Base-by-base conservation (phyloP, 164 flowering plant species). In the Aristolochia californica region DNA sequence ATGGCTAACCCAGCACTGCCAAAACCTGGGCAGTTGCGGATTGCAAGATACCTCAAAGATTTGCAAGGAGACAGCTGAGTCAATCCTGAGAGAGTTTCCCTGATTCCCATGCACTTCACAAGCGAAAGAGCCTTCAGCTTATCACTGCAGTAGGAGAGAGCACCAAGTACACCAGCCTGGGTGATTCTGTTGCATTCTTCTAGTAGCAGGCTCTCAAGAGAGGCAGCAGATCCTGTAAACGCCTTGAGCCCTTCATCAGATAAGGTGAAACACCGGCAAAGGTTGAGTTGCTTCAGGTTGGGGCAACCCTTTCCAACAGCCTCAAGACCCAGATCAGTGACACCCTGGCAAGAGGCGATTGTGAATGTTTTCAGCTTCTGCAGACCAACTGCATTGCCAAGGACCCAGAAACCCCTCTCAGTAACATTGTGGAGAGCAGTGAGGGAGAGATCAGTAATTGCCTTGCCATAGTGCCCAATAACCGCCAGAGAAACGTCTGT, bases 401-500 rank as follows among this genome's bases (percentile, higher is more conserved):
- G 73, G 56, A 74, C 88, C 96, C 96, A 87, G 62, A 87, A 85
- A 12, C 96, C 96, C 65, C 76, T 78, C 70, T 87, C 87, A 49
- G 73, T 72, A 53, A 82, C 88, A 53, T 74, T 75, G 53, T 72
- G 81, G 22, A 87, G 84, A 66, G 74, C 63, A 20, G 58, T 26
- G 4, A 91, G 78, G 38, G 60, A 62, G 15, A 91, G 83, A 59
- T 83, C 84, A 16, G 84, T 76, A 50, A 88, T 60, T 14, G 73
- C 72, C 62, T 64, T 76, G 16, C 96, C 96, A 65, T 88, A 91
- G 65, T 83, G 88, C 43, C 98, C 98, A 50, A 88, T 58, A 13
- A 86, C 84, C 45, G 98, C 96, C 51, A 88, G 84, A 47, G 96
- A 80, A 4, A 77, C 66, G 71, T 86, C 98, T 5, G 80, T 79